A percentile compares a stretch with the other conserved stretches of the same genome.
These are phyloP conservation scores for Pichia occidentalis DNA, from an alignment of 805 yeast species.

Conservation along the genomic window DNA sequence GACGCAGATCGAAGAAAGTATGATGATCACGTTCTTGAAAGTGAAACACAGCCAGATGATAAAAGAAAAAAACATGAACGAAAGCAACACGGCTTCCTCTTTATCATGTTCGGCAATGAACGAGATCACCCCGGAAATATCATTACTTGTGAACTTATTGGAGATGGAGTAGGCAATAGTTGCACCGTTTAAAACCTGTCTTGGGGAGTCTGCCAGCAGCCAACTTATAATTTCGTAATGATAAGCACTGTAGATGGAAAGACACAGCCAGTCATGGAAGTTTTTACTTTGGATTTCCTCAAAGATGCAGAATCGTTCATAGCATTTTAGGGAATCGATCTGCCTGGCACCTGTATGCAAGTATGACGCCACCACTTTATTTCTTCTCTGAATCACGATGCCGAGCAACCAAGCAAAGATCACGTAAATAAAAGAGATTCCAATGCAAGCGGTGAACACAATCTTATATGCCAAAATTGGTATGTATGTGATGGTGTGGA, in stretches of 20 bases:
- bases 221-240: constrained; percentile 54
- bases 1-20: constrained; percentile 21
- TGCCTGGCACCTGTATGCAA: constrained; percentile 58
- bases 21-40: constrained; percentile 18
- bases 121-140: constrained; percentile 42
- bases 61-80: constrained; percentile 72
- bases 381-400: constrained; percentile 47
- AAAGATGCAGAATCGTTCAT: constrained; percentile 66
- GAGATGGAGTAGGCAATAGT: constrained; percentile 53
- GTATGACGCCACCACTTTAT: constrained; percentile 63
- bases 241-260: constrained; percentile 57
- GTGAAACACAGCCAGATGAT: constrained; percentile 65
- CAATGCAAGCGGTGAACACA: constrained; percentile 55
- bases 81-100: constrained; percentile 62
- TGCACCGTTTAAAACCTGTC: constrained; percentile 77
- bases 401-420: constrained; percentile 56
- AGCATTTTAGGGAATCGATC: constrained; percentile 49
- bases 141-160: constrained; percentile 32
- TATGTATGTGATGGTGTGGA: constrained; percentile 28
- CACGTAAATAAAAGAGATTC: constrained; percentile 56
- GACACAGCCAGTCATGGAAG: constrained; percentile 60
- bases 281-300: constrained; percentile 61
- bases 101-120: constrained; percentile 54
- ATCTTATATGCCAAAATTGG: constrained; percentile 27
- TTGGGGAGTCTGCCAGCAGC: constrained; percentile 75